Conservation (phyloP, 768 basidiomycete genomes). For the Daedaleopsis nitida region DNA sequence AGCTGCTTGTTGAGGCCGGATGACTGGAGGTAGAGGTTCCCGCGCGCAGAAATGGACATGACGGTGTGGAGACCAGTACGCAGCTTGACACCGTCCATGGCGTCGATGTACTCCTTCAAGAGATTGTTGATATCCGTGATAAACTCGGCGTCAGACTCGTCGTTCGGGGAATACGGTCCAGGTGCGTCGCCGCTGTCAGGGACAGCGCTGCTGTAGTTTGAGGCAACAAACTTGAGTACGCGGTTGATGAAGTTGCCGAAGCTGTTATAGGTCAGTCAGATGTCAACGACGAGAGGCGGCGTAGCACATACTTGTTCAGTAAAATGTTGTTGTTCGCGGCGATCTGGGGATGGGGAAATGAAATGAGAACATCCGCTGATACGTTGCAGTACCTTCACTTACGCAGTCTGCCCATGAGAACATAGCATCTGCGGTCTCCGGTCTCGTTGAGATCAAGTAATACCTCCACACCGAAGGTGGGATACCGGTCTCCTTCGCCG, state of each 20-base stretch:
- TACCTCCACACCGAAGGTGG: slow-evolving; percentile 96
- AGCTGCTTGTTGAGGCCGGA: slow-evolving; percentile 90
- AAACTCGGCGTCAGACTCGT: slow-evolving; percentile 72
- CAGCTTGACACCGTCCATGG: slow-evolving; percentile 91
- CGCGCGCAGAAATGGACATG: slow-evolving; percentile 87
- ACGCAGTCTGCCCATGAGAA: slow-evolving; percentile 98
- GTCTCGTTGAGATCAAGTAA: slow-evolving; percentile 89
- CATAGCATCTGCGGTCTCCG: slow-evolving; percentile 92
- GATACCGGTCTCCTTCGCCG: slow-evolving; percentile 90
- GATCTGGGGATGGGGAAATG: slow-evolving; percentile 50
- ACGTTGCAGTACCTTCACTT: slow-evolving; percentile 31
- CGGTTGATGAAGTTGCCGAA: slow-evolving; percentile 99
- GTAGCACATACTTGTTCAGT: slow-evolving; percentile 76
- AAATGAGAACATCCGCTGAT: no score
- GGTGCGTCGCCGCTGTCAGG: slow-evolving; percentile 76
- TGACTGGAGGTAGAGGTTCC: slow-evolving; percentile 93
- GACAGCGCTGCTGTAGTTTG: slow-evolving; percentile 77
- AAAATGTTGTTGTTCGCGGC: slow-evolving; percentile 91
- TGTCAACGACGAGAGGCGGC: not conserved
- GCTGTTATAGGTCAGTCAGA: slow-evolving; percentile 39
- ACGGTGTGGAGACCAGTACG: slow-evolving; percentile 84
- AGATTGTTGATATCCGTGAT: slow-evolving; percentile 77
- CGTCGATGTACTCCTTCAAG: slow-evolving; percentile 76
- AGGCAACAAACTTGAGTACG: slow-evolving; percentile 86
- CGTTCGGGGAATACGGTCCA: slow-evolving; percentile 70